Conservation (phyloP, 2,329 filamentous ascomycete species). For the Fonsecaea pedrosoi region DNA sequence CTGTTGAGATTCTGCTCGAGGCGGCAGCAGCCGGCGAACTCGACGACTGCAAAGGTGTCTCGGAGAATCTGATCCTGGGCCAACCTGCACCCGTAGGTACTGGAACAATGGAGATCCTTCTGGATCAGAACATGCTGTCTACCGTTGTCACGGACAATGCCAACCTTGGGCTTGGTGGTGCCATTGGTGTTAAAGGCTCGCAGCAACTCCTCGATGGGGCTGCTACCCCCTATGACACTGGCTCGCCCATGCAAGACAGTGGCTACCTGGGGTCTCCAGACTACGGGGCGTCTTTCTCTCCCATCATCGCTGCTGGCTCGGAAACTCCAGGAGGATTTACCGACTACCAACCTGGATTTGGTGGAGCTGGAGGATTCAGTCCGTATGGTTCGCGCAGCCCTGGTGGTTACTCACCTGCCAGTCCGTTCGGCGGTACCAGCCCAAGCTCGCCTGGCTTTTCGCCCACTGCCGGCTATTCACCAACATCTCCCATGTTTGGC, state of each 20-base stretch:
- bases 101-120: constrained; percentile 89
- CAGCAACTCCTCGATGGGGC: constrained; percentile 68
- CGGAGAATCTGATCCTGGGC: constrained; percentile 97
- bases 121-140: constrained; percentile 94
- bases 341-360: constrained; percentile 74
- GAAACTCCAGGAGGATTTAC: constrained; percentile 65
- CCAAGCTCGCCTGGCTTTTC: constrained; percentile 73
- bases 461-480: constrained; percentile 71
- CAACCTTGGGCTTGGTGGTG: constrained; percentile 79
- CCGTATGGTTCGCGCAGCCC: constrained; percentile 74
- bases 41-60: constrained; percentile 97
- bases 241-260: constrained; percentile 67
- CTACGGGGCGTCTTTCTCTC: constrained; percentile 70
- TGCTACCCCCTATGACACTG: constrained; percentile 88
- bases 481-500: constrained; percentile 72
- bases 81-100: constrained; percentile 97
- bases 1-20: constrained; percentile 95
- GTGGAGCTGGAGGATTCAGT: constrained; percentile 64
- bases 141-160: constrained; percentile 94
- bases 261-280: constrained; percentile 68
- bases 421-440: constrained; percentile 73
- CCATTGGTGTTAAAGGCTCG: constrained; percentile 70
- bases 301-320: constrained; percentile 73
- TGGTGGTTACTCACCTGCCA: constrained; percentile 68
- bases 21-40: constrained; percentile 93